A percentile compares a stretch with the other conserved stretches of the same genome.
Conservation (phyloP, 768 basidiomycete genomes). For the Tricholoma furcatifolium region DNA sequence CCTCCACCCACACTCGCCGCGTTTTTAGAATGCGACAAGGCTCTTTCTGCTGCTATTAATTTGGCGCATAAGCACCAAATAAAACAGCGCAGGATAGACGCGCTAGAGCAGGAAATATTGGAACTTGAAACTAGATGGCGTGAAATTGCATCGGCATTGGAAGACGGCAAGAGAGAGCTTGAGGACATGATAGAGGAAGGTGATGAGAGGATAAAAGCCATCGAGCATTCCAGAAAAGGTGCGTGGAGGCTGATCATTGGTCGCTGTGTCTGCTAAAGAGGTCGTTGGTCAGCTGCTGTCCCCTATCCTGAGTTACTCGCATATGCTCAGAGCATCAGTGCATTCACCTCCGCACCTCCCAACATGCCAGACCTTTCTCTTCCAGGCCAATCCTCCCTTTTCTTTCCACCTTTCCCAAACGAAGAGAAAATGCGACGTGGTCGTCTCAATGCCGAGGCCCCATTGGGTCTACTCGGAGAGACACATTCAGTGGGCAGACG, state of each 20-base stretch:
- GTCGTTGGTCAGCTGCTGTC: constrained; percentile 54
- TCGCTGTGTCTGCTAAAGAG: neutral
- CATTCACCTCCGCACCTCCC: constrained; percentile 87
- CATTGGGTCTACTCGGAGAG: constrained; percentile 75
- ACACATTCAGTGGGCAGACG: constrained; percentile 79
- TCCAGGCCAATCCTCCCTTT: constrained; percentile 72
- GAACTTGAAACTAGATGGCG: constrained; percentile 68
- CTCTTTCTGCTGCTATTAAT: constrained; percentile 64
- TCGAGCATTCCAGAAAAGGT: constrained; percentile 75
- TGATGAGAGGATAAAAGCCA: constrained; percentile 67
- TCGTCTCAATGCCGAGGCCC: constrained; percentile 75
- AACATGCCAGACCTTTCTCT: constrained; percentile 76
- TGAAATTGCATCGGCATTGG: constrained; percentile 62
- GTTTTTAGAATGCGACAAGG: constrained; percentile 62
- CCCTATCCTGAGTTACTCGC: constrained; percentile 81
- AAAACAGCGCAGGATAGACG: constrained; percentile 72
- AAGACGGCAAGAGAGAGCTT: constrained; percentile 64
- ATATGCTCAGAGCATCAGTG: constrained; percentile 82
- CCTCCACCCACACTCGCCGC: constrained; percentile 58
- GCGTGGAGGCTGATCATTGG: constrained; percentile 14
- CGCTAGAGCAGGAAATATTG: constrained; percentile 67
- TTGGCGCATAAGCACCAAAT: constrained; percentile 71
- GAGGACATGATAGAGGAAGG: constrained; percentile 73
- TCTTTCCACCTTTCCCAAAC: constrained; percentile 90
- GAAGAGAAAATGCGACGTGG: constrained; percentile 91